phyloP scores from a whole-genome alignment of 495 filamentous ascomycete species.

The Lepraria neglecta region DNA sequence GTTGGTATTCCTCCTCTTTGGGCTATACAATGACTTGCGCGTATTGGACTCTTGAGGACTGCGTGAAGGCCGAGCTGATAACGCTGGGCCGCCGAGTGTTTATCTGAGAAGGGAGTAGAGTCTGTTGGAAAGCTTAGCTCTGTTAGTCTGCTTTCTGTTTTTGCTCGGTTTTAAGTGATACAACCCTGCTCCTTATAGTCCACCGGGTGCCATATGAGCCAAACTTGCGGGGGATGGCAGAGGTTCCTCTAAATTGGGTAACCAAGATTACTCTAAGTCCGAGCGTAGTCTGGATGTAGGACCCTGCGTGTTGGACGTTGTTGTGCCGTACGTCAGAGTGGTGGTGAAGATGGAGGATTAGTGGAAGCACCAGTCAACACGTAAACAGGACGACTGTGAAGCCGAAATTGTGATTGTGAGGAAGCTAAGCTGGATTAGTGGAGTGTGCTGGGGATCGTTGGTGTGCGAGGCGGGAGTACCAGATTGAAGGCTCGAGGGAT shows the following conservation, averaged over 20 bases:
- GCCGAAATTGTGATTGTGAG: not conserved
- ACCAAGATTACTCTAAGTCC: not conserved
- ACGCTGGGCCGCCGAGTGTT: not conserved
- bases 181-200: slow-evolving; percentile 2
- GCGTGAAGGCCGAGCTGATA: not conserved
- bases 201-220: slow-evolving; percentile 9
- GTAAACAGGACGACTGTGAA: not conserved
- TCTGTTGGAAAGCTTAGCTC: not conserved
- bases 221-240: not conserved
- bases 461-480: not conserved
- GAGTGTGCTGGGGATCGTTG: too few species aligned
- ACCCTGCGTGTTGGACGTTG: not conserved
- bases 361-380: not conserved
- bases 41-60: not conserved
- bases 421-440: slow-evolving; percentile 3
- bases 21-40: not conserved
- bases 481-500: not conserved
- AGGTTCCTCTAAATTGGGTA: not conserved
- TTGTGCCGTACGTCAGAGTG: not conserved
- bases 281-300: not conserved
- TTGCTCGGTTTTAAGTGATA: not conserved
- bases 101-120: not conserved
- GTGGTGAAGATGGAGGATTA: not conserved
- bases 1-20: not conserved
- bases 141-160: not conserved